phyloP scores from a whole-genome alignment of 73 alveolate genomes.

The Paramecium sexaurelia region DNA sequence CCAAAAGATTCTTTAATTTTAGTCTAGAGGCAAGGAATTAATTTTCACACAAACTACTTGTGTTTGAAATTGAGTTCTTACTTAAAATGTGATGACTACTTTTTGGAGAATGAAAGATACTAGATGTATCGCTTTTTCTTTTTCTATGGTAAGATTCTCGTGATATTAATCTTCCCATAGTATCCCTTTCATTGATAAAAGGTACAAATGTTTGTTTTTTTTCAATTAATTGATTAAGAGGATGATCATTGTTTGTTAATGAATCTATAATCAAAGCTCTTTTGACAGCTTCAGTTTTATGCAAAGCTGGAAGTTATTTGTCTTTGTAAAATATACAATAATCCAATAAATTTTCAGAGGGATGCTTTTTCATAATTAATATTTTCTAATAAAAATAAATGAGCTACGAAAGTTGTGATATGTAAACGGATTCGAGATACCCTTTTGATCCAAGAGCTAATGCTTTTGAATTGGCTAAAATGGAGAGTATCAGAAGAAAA shows the following conservation, averaged over 20 bases:
- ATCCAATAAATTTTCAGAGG: neutral
- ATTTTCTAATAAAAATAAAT: neutral
- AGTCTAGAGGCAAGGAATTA: neutral
- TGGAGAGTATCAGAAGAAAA: neutral
- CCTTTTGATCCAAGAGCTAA: constrained; percentile 58
- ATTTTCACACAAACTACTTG: neutral
- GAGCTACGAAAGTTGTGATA: constrained; percentile 19
- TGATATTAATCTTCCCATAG: neutral
- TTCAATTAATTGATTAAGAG: constrained; percentile 10
- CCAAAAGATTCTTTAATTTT: constrained; percentile 40
- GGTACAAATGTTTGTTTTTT: constrained; percentile 20
- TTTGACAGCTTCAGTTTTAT: neutral
- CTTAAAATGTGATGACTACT: neutral
- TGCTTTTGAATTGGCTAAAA: constrained; percentile 50
- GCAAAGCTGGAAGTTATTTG: constrained; percentile 13
- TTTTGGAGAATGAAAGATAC: neutral
- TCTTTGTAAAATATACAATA: constrained; percentile 19
- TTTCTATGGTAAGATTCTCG: neutral
- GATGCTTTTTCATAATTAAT: neutral
- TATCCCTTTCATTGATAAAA: constrained; percentile 47
- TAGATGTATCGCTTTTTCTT: constrained; percentile 13
- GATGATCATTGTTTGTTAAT: neutral
- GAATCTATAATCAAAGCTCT: neutral
- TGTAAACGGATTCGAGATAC: constrained; percentile 38
- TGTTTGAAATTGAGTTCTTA: constrained; percentile 58